Evolutionary conservation across 2,329 filamentous ascomycete genomes (phyloP).

Genomic region (Fusarium nelsonii): DNA sequence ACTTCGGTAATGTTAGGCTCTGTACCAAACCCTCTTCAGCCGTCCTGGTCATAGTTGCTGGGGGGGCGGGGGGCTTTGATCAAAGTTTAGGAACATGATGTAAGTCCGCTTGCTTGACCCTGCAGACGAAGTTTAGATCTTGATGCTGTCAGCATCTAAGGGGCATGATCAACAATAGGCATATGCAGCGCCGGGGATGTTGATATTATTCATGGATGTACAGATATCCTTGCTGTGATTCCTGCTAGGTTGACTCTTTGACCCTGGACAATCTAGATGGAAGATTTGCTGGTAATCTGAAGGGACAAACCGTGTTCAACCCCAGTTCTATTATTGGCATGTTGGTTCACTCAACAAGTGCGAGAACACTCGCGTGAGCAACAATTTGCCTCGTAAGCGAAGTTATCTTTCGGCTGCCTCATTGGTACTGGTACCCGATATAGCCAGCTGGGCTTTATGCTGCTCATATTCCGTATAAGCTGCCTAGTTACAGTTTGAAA

Average conservation of each 20-base stretch:
- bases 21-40: not conserved
- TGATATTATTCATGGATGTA: slow-evolving; percentile 1
- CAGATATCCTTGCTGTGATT: slow-evolving; percentile 1
- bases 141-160: not conserved
- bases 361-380: not conserved
- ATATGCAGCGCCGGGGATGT: not conserved
- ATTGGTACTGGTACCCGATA: not conserved
- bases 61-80: not conserved
- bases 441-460: not conserved
- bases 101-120: slow-evolving; percentile 1
- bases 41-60: slow-evolving; percentile 6
- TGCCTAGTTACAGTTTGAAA: not conserved
- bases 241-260: not conserved
- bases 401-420: not conserved
- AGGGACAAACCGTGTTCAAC: not conserved
- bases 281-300: not conserved
- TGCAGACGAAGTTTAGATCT: not conserved
- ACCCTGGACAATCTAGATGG: not conserved
- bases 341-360: not conserved
- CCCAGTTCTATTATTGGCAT: slow-evolving; percentile 1
- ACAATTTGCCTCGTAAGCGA: not conserved
- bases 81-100: not conserved
- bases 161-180: slow-evolving; percentile 1
- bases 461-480: not conserved
- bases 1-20: not conserved